These are phyloP conservation scores for Ceratonia siliqua DNA, from an alignment of 306 rosid genomes.

Conservation along the genomic window DNA sequence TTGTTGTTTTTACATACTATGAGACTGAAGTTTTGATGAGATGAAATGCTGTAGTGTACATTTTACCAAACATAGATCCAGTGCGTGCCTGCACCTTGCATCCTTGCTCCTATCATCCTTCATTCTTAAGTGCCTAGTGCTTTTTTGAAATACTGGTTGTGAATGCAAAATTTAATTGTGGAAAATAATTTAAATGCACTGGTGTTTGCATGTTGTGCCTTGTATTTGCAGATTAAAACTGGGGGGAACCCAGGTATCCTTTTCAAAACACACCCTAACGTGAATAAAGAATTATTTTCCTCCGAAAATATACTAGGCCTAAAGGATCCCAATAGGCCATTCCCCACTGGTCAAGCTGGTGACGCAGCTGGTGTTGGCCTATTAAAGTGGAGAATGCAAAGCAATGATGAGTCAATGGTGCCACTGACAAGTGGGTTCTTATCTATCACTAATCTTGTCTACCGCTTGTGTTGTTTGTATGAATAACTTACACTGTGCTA, in stretches of 20 bases:
- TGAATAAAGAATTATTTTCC: conserved; percentile 92
- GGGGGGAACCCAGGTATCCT: conserved; percentile 78
- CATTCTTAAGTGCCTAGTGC: not conserved
- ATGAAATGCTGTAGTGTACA: not conserved
- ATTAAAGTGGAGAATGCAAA: conserved; percentile 93
- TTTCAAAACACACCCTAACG: conserved; percentile 98
- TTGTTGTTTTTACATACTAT: not conserved
- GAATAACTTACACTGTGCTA: conserved; percentile 15
- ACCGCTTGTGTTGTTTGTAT: conserved; percentile 19
- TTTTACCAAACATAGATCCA: not conserved
- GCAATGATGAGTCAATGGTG: conserved; percentile 80
- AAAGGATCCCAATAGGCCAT: conserved; percentile 84
- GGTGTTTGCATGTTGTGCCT: conserved; percentile 19
- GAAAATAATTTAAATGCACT: not conserved
- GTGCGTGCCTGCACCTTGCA: not conserved
- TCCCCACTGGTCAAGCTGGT: conserved; percentile 86
- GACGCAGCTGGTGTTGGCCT: conserved; percentile 85
- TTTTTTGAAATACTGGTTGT: not conserved
- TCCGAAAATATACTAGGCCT: conserved; percentile 68
- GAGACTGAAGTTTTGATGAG: conserved; percentile 3
- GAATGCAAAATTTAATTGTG: conserved; percentile 28
- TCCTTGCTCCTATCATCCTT: not conserved
- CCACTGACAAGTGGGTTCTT: conserved; percentile 72
- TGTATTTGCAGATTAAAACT: conserved; percentile 74
- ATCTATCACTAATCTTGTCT: not conserved